Base-by-base conservation (phyloP, 352 stramenopile species). In the Phytophthora litchii region DNA sequence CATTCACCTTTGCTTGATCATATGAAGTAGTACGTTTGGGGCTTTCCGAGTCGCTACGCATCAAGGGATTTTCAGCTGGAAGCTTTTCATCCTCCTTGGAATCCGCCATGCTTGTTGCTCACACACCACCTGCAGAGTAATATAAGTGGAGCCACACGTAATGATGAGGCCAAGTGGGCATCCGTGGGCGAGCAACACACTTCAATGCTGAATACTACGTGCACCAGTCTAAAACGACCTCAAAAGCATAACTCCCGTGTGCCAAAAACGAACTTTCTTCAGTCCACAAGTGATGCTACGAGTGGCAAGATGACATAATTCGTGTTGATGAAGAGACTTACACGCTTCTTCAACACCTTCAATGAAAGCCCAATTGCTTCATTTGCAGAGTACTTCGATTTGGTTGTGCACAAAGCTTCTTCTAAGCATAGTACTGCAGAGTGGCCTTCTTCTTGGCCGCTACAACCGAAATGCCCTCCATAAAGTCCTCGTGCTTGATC, bases 401-500 rank as follows among this genome's bases (percentile, higher is more conserved):
- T 55, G 23, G 27, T 38, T 50, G 14, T 11, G 31, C 31, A 11
- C 20, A 14, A 17, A 13, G 25, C n/a, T 50, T 23, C 9, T 65
- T 68, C 56, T 98, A 99, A 45, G 95, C 94, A 79, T 98, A 99
- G 72, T 99, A 99, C 76, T 99, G 92, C 71, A 99, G 78, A 59
- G 82, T 97, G 35, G 94, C 89, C 81, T 99, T 99, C 85, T 99
- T 99, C 78, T 99, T 99, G 49, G 97, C 95, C 27, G 93, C 76
- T 20, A 99, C 97, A 37, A 98, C 94, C 32, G 84, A 96, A 70
- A 99, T 99, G n/a, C 92, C 97, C 70, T 99, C 97, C 89, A 99
- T 98, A 72, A 99, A 99, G 79, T 99, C 96, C 72, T 99, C 95
- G 78, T 99, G 97, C 66, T 98, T 94, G 60, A 99, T 98, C 64